A percentile compares a stretch with the other conserved stretches of the same genome.
These are phyloP conservation scores for Tardiomyces digboiensis DNA, from an alignment of 1,139 yeast genomes.

Conservation along the genomic window DNA sequence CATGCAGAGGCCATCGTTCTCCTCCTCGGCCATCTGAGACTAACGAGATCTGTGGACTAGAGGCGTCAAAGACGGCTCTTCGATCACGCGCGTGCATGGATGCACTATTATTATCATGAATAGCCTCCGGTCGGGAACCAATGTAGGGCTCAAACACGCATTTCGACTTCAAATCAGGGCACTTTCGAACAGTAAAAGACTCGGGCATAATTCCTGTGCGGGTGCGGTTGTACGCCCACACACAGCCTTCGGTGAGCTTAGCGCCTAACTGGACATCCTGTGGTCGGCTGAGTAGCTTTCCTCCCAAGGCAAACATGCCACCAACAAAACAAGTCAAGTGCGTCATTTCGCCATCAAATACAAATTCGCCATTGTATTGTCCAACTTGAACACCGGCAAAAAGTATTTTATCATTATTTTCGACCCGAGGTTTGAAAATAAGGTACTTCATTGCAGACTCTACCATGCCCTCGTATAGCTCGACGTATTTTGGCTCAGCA, in stretches of 20 bases:
- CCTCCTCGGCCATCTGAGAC: constrained; percentile 12
- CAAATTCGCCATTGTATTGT: constrained; percentile 25
- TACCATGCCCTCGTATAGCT: constrained; percentile 30
- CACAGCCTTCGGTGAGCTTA: constrained; percentile 59
- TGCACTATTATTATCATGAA: too few species aligned
- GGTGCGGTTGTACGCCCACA: constrained; percentile 44
- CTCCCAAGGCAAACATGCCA: constrained; percentile 62
- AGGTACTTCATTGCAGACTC: constrained; percentile 32
- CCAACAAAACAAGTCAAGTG: constrained; percentile 69
- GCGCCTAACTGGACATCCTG: constrained; percentile 50
- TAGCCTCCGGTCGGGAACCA: not conserved
- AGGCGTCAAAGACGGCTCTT: too few species aligned
- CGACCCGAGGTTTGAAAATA: constrained; percentile 34
- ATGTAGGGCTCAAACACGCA: constrained; percentile 1
- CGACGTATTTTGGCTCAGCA: constrained; percentile 25
- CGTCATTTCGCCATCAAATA: constrained; percentile 29
- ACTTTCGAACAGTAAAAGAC: constrained; percentile 28
- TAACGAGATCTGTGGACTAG: not conserved
- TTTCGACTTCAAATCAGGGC: constrained; percentile 16
- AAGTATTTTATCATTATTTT: constrained; percentile 34
- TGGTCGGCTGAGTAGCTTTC: constrained; percentile 40
- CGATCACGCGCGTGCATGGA: too few species aligned
- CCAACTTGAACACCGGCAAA: constrained; percentile 38
- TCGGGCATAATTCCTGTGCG: constrained; percentile 39
- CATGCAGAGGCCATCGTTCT: constrained; percentile 2